These are phyloP conservation scores for Saccharomycopsis lassenensis DNA, from an alignment of 805 yeast genomes.

Conservation along the genomic window DNA sequence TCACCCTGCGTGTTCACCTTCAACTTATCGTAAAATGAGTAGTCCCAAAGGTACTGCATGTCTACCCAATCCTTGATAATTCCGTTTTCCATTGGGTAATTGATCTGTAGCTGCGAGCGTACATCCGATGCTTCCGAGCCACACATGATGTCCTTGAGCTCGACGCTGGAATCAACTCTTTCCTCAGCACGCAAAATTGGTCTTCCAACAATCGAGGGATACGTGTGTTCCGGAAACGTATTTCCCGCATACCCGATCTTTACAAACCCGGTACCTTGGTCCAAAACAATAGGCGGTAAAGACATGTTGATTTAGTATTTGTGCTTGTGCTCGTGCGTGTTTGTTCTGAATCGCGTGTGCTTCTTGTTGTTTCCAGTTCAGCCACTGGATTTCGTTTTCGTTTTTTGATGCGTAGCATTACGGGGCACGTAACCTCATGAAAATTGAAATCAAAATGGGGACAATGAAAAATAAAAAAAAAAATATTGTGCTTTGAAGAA, in stretches of 20 bases:
- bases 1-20: slow-evolving; percentile 64
- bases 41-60: slow-evolving; percentile 97
- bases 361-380: no score
- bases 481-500: no score
- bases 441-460: no score
- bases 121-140: slow-evolving; percentile 92
- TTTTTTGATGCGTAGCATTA: no score
- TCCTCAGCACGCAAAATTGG: slow-evolving; percentile 97
- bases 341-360: no score
- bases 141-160: slow-evolving; percentile 93
- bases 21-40: slow-evolving; percentile 88
- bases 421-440: no score
- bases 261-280: slow-evolving; percentile 98
- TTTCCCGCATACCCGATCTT: slow-evolving; percentile 95
- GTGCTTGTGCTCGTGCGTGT: no score
- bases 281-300: slow-evolving; percentile 50
- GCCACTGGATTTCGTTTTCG: no score
- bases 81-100: slow-evolving; percentile 99
- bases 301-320: no score
- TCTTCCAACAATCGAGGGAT: slow-evolving; percentile 95
- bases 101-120: slow-evolving; percentile 78
- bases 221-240: slow-evolving; percentile 93
- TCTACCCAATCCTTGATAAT: slow-evolving; percentile 97
- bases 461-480: no score
- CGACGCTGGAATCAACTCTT: slow-evolving; percentile 52